Conservation (phyloP, 768 basidiomycete genomes). For the Clitopilus passeckerianus region DNA sequence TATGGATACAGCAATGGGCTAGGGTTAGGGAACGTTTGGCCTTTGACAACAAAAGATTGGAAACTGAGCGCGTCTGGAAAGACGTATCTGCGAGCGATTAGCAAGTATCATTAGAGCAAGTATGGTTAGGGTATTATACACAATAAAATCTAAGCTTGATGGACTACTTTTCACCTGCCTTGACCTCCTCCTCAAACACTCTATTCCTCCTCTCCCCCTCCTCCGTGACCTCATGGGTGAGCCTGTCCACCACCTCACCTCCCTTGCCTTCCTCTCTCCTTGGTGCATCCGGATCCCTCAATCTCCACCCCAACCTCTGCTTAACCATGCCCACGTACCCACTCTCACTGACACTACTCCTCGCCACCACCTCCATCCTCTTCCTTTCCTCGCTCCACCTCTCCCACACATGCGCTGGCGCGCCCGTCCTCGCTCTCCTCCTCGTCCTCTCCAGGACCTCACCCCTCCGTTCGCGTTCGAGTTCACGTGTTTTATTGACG, state of each 20-base stretch:
- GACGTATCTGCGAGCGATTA: slow-evolving; percentile 34
- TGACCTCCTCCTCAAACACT: neutral
- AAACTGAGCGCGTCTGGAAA: slow-evolving; percentile 33
- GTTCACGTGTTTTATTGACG: slow-evolving; percentile 60
- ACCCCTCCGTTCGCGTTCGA: slow-evolving; percentile 56
- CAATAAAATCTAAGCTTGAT: neutral
- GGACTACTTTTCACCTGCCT: neutral
- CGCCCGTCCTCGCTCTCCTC: slow-evolving; percentile 43
- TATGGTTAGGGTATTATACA: neutral
- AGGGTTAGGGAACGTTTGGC: slow-evolving; percentile 42
- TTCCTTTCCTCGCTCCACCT: slow-evolving; percentile 46
- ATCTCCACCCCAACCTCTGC: slow-evolving; percentile 43
- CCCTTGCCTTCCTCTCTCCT: slow-evolving; percentile 21
- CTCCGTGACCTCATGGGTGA: slow-evolving; percentile 15
- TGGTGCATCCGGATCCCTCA: slow-evolving; percentile 34
- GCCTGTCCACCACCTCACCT: slow-evolving; percentile 21
- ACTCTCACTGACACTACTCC: slow-evolving; percentile 49
- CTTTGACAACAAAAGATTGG: slow-evolving; percentile 26
- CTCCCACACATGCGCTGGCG: slow-evolving; percentile 57
- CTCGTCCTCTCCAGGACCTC: slow-evolving; percentile 49
- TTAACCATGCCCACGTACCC: slow-evolving; percentile 73
- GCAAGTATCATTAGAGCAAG: slow-evolving; percentile 26
- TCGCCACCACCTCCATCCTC: slow-evolving; percentile 43
- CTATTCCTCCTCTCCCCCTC: slow-evolving; percentile 12
- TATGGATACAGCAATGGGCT: slow-evolving; percentile 45